Conservation (phyloP, 2,329 filamentous ascomycete genomes). For the Trichoderma asperellum region DNA sequence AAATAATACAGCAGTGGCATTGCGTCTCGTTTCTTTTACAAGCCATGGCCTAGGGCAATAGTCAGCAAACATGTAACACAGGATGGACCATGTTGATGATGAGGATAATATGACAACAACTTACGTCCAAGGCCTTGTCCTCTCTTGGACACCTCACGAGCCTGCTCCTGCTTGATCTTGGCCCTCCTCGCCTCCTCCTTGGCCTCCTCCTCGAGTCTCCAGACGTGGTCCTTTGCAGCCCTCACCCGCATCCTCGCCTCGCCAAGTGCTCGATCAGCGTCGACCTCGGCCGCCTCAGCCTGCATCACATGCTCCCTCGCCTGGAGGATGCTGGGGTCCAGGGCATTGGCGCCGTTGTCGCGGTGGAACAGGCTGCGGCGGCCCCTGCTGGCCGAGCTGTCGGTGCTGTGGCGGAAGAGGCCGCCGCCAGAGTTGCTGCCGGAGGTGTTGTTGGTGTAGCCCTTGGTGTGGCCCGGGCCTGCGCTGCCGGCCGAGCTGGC, state of each 20-base stretch:
- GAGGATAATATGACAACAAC: background rate
- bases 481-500: slow-evolving; percentile 13
- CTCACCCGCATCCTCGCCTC: slow-evolving; percentile 62
- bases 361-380: slow-evolving; percentile 45
- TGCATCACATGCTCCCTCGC: slow-evolving; percentile 64
- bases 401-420: slow-evolving; percentile 30
- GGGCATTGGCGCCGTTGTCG: slow-evolving; percentile 47
- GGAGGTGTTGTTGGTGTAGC: slow-evolving; percentile 23
- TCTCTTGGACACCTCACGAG: slow-evolving; percentile 66
- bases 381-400: slow-evolving; percentile 14
- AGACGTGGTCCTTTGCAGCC: slow-evolving; percentile 66
- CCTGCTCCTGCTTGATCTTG: slow-evolving; percentile 70
- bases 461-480: slow-evolving; percentile 10
- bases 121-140: slow-evolving; percentile 70
- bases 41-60: slow-evolving; percentile 6
- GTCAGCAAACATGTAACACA: slow-evolving; percentile 1
- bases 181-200: slow-evolving; percentile 66
- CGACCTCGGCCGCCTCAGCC: slow-evolving; percentile 66
- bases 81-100: background rate
- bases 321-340: slow-evolving; percentile 65
- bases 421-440: slow-evolving; percentile 21
- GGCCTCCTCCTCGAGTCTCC: slow-evolving; percentile 66
- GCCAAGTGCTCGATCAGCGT: slow-evolving; percentile 66
- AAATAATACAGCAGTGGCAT: background rate
- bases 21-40: background rate